Conservation (phyloP, 1,139 yeast species). For the Ogataea hybrid region DNA sequence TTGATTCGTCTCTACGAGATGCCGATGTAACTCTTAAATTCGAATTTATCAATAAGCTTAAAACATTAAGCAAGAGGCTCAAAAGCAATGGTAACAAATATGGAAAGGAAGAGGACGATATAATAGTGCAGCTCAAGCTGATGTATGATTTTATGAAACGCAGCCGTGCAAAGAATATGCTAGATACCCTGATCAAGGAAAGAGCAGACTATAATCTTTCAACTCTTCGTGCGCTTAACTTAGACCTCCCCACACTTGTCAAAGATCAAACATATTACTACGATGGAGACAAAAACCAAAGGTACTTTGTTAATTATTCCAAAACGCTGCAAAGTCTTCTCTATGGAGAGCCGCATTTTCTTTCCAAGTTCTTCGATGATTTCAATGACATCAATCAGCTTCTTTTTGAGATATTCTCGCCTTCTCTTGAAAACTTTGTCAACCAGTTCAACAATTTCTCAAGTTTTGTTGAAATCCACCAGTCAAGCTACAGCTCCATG, state of each 20-base stretch:
- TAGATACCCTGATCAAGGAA: constrained; percentile 23
- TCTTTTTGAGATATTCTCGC: constrained; percentile 46
- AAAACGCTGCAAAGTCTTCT: constrained; percentile 13
- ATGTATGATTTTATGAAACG: constrained; percentile 36
- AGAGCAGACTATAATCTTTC: constrained; percentile 19
- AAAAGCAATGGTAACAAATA: constrained; percentile 42
- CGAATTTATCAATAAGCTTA: constrained; percentile 35
- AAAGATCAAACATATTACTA: constrained; percentile 30
- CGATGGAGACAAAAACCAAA: constrained; percentile 35
- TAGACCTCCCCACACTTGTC: constrained; percentile 20
- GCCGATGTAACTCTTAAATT: constrained; percentile 42
- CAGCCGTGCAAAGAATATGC: constrained; percentile 19
- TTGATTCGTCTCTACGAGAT: constrained; percentile 45
- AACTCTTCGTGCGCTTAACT: constrained; percentile 9
- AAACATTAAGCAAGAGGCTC: constrained; percentile 36
- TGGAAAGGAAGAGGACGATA: constrained; percentile 41
- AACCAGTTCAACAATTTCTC: constrained; percentile 34
- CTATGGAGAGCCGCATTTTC: constrained; percentile 20
- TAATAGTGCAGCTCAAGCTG: constrained; percentile 45
- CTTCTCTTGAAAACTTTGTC: constrained; percentile 42
- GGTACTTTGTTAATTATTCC: constrained; percentile 52
- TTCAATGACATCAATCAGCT: constrained; percentile 40
- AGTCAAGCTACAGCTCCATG: constrained; percentile 40
- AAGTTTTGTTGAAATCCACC: constrained; percentile 35
- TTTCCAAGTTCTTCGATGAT: constrained; percentile 20